Evolutionary conservation across 1,284 basidiomycete genomes (phyloP), one percentile per base, ranked within the genome.

Genomic region (Chiua sp.): DNA sequence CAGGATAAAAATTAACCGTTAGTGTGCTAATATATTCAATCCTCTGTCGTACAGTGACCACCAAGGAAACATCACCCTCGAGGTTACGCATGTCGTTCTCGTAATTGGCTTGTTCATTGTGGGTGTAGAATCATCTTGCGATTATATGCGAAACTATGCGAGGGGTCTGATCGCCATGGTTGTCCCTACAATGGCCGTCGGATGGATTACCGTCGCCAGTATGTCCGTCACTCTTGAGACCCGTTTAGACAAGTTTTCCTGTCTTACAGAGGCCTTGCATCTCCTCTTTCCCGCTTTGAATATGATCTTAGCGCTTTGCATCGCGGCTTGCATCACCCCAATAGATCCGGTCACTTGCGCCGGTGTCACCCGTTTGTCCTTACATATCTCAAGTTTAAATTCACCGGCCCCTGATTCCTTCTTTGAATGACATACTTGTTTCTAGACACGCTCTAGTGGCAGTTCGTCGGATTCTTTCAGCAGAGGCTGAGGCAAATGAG

Each of bases 281-380:
- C 82, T 72, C 2, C 73, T 96, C 18, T 90, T 96, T 63, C 91
- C 92, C 1, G 75, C 75, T 0, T 78, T 96, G 51, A 80, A 81
- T 57, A 91, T 86, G 69, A 78, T 93, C 15, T 91, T 92, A 0
- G 85, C 87, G n/a, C 83, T 98, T 15, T 91, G 89, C 47, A 88
- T 98, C 56, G 91, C 95, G 3, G 93, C 96, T 0, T 95, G 92
- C 65, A 82, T 98, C 30, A 98, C 96, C 0, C 96, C 96, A 0
- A 98, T 96, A 3, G 96, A 98, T 77, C 96, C 96, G 0, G 89
- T 92, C 57, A 88, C 90, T 47, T 87, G 84, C 64, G 85, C 71
- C 60, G 72, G 73, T 16, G 76, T 72, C 53, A 72, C 74, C 1
- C 73, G 74, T 73, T 47, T 18, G 74, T 67, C 18, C 22, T 23